Base-by-base conservation (phyloP, 1,284 basidiomycete species). In the Coniferiporia weirii region DNA sequence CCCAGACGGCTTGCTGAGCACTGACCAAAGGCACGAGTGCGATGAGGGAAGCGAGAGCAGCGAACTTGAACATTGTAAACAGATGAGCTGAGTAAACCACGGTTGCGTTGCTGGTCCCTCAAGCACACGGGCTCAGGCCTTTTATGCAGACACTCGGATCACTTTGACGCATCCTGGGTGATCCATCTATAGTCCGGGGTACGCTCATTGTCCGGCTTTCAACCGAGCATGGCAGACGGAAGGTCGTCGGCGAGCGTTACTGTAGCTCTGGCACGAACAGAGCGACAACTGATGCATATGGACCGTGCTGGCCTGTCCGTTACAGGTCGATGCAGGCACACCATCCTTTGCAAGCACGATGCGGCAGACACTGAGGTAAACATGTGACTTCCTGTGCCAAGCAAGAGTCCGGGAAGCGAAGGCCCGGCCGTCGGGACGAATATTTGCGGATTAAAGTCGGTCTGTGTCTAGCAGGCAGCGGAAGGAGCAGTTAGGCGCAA, bases 51-150 rank as follows among this genome's bases (percentile, higher is more conserved):
- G 78, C 65, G 60, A 82, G 72, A 60, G 78, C 69, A 56, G 76
- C 67, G 63, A 75, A 76, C 71, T 78, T 81, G 69, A 76, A 76
- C 80, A 81, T 81, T 64, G 66, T 71, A 50, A 43, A 54, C 44
- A 49, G 38, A 44, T 22, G 20, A 8, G 9, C 55, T 52, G 60
- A 38, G 57, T 55, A 51, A 45, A 43, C 34, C 54, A 38, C 47
- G 51, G 32, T 3, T 46, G 44, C 17, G 19, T n/a, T 46, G 9
- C 38, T 12, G 44, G 8, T 20, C 12, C 19, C 17, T 46, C 44
- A 20, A 46, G 13, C 8, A 8, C n/a, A 2, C 17, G n/a, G 8
- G 19, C 17, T n/a, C 17, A 20, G 8, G 3, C 52, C 45, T 38
- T 34, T 50, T 45, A 35, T 48, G 38, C 49, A 63, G 59, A 48